Evolutionary conservation across 2,329 filamentous ascomycete genomes (phyloP).

Genomic region (Seiridium cupressi): DNA sequence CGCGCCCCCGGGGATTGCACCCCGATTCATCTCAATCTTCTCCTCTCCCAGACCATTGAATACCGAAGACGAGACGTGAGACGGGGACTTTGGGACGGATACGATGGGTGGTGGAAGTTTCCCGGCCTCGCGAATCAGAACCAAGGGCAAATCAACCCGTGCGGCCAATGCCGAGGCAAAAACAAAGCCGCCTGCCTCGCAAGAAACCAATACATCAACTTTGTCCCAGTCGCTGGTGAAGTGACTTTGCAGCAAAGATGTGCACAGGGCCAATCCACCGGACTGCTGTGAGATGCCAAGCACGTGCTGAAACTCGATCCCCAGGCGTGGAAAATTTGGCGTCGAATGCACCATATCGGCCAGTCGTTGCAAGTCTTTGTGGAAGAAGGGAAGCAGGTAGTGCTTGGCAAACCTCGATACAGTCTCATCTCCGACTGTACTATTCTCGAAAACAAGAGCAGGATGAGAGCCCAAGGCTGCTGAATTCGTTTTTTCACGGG

Average conservation of each 20-base stretch:
- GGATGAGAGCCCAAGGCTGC: slow-evolving; percentile 32
- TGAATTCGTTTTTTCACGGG: slow-evolving; percentile 17
- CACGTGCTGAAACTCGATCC: slow-evolving; percentile 57
- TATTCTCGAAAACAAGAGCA: slow-evolving; percentile 50
- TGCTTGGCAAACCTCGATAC: slow-evolving; percentile 38
- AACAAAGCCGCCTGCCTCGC: slow-evolving; percentile 57
- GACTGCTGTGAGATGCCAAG: slow-evolving; percentile 52
- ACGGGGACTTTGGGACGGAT: slow-evolving; percentile 44
- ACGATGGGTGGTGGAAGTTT: slow-evolving; percentile 59
- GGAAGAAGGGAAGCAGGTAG: slow-evolving; percentile 42
- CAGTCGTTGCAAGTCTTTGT: slow-evolving; percentile 44
- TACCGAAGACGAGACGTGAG: slow-evolving; percentile 50
- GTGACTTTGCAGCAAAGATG: slow-evolving; percentile 43
- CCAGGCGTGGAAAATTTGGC: slow-evolving; percentile 46
- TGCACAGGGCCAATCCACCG: slow-evolving; percentile 49
- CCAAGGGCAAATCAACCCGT: slow-evolving; percentile 39
- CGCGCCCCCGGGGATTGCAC: slow-evolving; percentile 35
- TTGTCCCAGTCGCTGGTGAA: slow-evolving; percentile 46
- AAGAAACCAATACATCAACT: slow-evolving; percentile 45
- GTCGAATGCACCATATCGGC: slow-evolving; percentile 46
- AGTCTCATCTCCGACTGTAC: slow-evolving; percentile 36
- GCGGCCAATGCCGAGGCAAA: slow-evolving; percentile 51
- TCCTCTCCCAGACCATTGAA: slow-evolving; percentile 23
- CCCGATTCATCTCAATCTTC: slow-evolving; percentile 47
- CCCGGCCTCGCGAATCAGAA: slow-evolving; percentile 51